Percentiles rank a stretch among this genome's conserved stretches.
Conservation (phyloP, 768 basidiomycete genomes). For the Mycena metata region DNA sequence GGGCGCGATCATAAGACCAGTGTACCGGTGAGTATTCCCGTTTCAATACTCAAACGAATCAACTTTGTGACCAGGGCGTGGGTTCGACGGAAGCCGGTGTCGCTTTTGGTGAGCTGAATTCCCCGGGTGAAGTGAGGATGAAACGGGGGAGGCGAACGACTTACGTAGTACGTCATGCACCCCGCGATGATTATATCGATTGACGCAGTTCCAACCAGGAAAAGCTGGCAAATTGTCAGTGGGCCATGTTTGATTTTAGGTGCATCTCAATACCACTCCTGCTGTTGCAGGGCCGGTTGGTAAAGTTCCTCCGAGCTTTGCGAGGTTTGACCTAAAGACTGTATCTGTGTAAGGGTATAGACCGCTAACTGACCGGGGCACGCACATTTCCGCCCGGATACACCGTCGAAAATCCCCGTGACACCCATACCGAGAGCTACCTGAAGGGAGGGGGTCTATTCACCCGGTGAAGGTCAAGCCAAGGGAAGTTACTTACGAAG, state of each 20-base stretch:
- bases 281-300: not conserved
- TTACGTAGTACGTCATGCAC: slow-evolving; percentile 1
- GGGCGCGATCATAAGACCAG: not conserved
- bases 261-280: not conserved
- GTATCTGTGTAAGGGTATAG: too few relatives aligned
- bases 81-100: not conserved
- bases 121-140: not conserved
- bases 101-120: not conserved
- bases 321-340: too few relatives aligned
- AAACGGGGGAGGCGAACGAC: not conserved
- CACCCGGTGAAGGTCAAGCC: too few relatives aligned
- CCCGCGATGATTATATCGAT: not conserved
- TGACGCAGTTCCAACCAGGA: not conserved
- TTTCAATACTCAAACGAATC: slow-evolving; percentile 10
- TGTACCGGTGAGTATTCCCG: slow-evolving; percentile 6
- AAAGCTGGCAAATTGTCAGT: not conserved
- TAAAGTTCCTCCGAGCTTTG: too few relatives aligned
- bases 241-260: too few relatives aligned
- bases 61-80: not conserved
- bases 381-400: too few relatives aligned
- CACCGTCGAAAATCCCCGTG: too few relatives aligned
- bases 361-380: too few relatives aligned
- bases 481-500: not conserved
- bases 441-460: too few relatives aligned
- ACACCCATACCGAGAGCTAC: too few relatives aligned